These are phyloP conservation scores for Botrytis fragariae DNA, from an alignment of 2,329 filamentous ascomycete species.

Conservation along the genomic window DNA sequence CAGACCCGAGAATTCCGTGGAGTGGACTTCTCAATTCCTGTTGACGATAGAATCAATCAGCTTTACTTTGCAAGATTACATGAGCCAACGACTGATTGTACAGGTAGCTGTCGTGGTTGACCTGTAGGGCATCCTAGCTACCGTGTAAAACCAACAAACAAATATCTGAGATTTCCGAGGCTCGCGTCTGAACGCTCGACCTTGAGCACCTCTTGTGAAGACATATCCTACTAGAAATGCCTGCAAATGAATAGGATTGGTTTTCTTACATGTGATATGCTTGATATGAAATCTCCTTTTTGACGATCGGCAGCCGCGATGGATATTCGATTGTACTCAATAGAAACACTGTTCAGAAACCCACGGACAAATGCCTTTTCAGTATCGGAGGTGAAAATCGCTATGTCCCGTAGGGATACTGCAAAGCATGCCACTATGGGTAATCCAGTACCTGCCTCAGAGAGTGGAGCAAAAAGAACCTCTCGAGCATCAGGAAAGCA, in stretches of 20 bases:
- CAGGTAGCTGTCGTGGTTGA: neutral
- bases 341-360: conserved; percentile 38
- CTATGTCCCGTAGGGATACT: conserved; percentile 36
- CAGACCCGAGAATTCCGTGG: conserved; percentile 54
- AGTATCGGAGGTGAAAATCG: conserved; percentile 33
- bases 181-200: no score
- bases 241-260: neutral
- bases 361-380: conserved; percentile 39
- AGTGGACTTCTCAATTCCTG: conserved; percentile 55
- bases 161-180: neutral
- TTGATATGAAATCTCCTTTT: conserved; percentile 55
- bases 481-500: conserved; percentile 39
- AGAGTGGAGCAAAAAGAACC: conserved; percentile 42
- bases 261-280: conserved; percentile 49
- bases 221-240: neutral
- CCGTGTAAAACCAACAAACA: neutral
- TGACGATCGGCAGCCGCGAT: conserved; percentile 47
- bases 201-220: neutral
- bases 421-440: conserved; percentile 39
- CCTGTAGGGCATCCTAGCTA: neutral
- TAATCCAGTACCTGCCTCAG: conserved; percentile 41
- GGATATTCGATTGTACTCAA: conserved; percentile 42
- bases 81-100: neutral
- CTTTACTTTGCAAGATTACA: neutral
- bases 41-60: neutral